phyloP scores from a whole-genome alignment of 257 asterid species.

The Capsicum baccatum region DNA sequence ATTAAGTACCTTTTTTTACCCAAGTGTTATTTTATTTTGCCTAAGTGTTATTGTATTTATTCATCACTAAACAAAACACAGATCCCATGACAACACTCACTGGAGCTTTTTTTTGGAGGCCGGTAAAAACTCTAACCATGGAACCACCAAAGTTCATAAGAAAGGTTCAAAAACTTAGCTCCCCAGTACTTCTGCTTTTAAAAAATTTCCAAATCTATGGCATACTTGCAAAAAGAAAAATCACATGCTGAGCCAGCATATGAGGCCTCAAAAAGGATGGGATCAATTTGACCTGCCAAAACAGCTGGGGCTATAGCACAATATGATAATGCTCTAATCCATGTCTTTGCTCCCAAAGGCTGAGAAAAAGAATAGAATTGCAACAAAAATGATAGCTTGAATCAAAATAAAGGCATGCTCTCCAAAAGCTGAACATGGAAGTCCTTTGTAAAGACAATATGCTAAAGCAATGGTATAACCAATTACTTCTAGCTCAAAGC shows the following conservation, averaged over 20 bases:
- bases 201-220: conserved; percentile 81
- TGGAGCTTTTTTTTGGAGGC: conserved; percentile 91
- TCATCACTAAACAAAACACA: conserved; percentile 70
- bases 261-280: conserved; percentile 87
- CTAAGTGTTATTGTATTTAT: conserved; percentile 27
- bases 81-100: conserved; percentile 83
- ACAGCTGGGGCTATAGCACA: conserved; percentile 84
- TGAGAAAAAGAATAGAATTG: conserved; percentile 80
- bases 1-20: neutral
- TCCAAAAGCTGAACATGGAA: conserved; percentile 93
- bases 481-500: conserved; percentile 87
- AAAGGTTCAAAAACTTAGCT: conserved; percentile 87
- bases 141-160: conserved; percentile 88
- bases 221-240: conserved; percentile 81
- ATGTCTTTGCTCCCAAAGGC: conserved; percentile 70
- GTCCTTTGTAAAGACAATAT: conserved; percentile 92
- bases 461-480: conserved; percentile 97
- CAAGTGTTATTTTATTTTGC: neutral
- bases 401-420: conserved; percentile 81
- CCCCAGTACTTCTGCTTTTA: conserved; percentile 91
- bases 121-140: conserved; percentile 84
- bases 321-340: conserved; percentile 72
- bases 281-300: conserved; percentile 85
- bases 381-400: conserved; percentile 79
- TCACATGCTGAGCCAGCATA: conserved; percentile 83